phyloP scores from a whole-genome alignment of 306 rosid genomes.

The Quercus variabilis region DNA sequence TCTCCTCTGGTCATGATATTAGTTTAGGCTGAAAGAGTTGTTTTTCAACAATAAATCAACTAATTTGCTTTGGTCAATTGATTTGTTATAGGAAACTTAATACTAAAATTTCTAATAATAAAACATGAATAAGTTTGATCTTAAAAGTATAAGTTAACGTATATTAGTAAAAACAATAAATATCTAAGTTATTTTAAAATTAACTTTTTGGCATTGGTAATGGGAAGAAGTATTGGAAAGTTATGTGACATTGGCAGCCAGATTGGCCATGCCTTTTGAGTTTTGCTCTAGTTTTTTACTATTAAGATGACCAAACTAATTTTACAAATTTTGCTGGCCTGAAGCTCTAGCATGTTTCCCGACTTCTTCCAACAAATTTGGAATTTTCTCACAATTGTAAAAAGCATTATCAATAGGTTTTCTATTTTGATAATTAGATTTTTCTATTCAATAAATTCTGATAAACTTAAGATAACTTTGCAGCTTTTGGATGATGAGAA shows the following conservation, averaged over 20 bases:
- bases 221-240: not conserved
- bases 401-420: not conserved
- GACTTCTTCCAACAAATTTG: not conserved
- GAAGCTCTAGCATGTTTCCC: not conserved
- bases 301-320: not conserved
- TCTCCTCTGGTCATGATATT: too few species aligned
- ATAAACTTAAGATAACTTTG: constrained; percentile 13
- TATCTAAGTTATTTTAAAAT: not conserved
- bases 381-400: not conserved
- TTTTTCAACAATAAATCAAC: not conserved
- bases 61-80: not conserved
- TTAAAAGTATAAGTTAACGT: not conserved
- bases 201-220: not conserved
- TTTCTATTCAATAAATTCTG: not conserved
- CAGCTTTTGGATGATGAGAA: constrained; percentile 75
- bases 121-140: not conserved
- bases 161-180: not conserved
- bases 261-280: not conserved
- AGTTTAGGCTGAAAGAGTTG: too few species aligned
- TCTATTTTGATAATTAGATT: not conserved
- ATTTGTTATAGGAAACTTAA: not conserved
- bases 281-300: not conserved
- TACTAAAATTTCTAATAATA: not conserved
- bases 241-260: not conserved
- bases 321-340: not conserved